Conservation (phyloP, 1,284 basidiomycete species). For the Puccinia coronata region DNA sequence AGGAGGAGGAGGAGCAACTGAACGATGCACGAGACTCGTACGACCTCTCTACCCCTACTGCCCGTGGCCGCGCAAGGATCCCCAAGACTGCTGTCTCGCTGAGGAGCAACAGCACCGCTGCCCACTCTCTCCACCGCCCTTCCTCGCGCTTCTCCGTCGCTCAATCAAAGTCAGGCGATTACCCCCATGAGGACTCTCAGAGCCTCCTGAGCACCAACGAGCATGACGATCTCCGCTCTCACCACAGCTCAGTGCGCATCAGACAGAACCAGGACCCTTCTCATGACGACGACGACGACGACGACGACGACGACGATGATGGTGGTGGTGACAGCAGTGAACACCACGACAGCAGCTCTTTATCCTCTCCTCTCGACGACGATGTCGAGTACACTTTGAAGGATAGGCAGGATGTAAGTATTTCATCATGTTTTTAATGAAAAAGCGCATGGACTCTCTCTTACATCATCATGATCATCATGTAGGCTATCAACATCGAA, state of each 20-base stretch:
- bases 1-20: neutral
- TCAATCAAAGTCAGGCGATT: conserved; percentile 5
- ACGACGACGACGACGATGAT: neutral
- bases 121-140: conserved; percentile 33
- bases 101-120: conserved; percentile 43
- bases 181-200: neutral
- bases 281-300: neutral
- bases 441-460: neutral
- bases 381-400: conserved; percentile 88
- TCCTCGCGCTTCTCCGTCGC: neutral
- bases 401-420: conserved; percentile 89
- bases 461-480: neutral
- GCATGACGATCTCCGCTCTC: neutral
- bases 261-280: neutral
- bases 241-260: conserved; percentile 2
- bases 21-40: conserved; percentile 52
- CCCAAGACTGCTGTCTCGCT: conserved; percentile 46
- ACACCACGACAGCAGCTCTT: neutral
- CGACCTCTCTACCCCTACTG: conserved; percentile 50
- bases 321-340: conserved; percentile 17
- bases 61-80: conserved; percentile 52
- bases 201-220: conserved; percentile 3
- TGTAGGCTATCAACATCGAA: conserved; percentile 64
- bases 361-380: conserved; percentile 58
- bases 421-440: conserved; percentile 32